A percentile compares a stretch with the other conserved stretches of the same genome.
Evolutionary conservation across 331 rosid species (phyloP).

Genomic region (Malus hybrid): DNA sequence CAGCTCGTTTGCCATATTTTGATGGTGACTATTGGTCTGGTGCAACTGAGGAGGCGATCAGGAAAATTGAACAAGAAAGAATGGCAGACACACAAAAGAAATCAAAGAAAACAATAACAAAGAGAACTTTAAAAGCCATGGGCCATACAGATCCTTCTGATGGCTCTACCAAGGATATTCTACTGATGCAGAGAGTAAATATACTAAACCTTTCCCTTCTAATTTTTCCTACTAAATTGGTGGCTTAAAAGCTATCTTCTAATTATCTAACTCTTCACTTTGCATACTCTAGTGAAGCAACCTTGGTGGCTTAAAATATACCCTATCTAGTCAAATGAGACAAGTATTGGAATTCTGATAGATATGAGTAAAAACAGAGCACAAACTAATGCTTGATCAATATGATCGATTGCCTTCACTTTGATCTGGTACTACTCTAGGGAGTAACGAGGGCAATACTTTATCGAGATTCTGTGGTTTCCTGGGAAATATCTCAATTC

Average conservation of each 20-base stretch:
- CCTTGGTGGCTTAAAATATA: neutral
- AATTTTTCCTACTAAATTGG: neutral
- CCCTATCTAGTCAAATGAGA: neutral
- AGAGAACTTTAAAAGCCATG: slow-evolving; percentile 41
- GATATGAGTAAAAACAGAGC: neutral
- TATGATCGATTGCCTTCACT: neutral
- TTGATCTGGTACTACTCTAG: neutral
- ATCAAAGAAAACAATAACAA: slow-evolving; percentile 12
- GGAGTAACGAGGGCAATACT: neutral
- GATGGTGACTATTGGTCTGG: slow-evolving; percentile 66
- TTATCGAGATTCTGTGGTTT: neutral
- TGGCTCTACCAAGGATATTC: slow-evolving; percentile 37
- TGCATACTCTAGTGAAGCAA: neutral
- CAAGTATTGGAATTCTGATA: neutral
- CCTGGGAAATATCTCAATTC: neutral
- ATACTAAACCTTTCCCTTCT: neutral
- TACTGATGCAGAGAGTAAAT: slow-evolving; percentile 52
- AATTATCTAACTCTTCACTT: neutral
- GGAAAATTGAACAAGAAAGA: slow-evolving; percentile 17
- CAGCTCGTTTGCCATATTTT: slow-evolving; percentile 53
- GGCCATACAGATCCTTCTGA: slow-evolving; percentile 40
- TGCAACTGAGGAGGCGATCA: slow-evolving; percentile 32
- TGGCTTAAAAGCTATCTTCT: neutral
- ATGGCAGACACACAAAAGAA: slow-evolving; percentile 12
- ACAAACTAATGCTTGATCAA: neutral